Percentiles rank a stretch among this genome's conserved stretches.
These are phyloP conservation scores for Ceratocystis cacaofunesta DNA, from an alignment of 2,329 filamentous ascomycete species.

Conservation along the genomic window DNA sequence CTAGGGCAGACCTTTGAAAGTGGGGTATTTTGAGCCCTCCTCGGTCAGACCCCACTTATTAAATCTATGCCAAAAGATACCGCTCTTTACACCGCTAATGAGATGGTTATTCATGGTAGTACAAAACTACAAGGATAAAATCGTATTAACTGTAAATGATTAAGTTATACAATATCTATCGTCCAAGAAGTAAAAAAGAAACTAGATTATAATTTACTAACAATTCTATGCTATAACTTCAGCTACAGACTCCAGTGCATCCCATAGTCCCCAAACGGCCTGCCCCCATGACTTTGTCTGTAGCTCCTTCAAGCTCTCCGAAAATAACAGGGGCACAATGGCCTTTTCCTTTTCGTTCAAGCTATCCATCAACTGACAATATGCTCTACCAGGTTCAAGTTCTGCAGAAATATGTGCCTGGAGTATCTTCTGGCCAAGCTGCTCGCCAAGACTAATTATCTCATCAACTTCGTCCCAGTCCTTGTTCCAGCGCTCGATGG, in stretches of 20 bases:
- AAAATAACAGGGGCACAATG: conserved; percentile 14
- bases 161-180: not conserved
- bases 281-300: conserved; percentile 16
- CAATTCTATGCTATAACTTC: conserved; percentile 5
- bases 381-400: conserved; percentile 12
- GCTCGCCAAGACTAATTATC: conserved; percentile 14
- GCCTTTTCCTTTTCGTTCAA: conserved; percentile 14
- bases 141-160: not conserved
- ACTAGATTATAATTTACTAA: not conserved
- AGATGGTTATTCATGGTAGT: not conserved
- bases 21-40: not conserved
- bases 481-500: conserved; percentile 6
- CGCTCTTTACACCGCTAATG: not conserved
- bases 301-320: conserved; percentile 14
- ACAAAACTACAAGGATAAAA: not conserved
- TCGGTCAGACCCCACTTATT: not conserved
- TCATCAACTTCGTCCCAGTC: conserved; percentile 16
- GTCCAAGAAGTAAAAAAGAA: not conserved
- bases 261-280: conserved; percentile 16
- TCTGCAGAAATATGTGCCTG: conserved; percentile 13
- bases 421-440: conserved; percentile 16
- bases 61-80: not conserved
- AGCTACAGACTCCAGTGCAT: conserved; percentile 11
- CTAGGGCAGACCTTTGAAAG: conserved; percentile 11
- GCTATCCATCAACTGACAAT: conserved; percentile 8